A percentile compares a stretch with the other conserved stretches of the same genome.
These are phyloP conservation scores for Bryoerythrophyllum caledonicum DNA, from an alignment of 225 moss, liverwort and hornwort species.

Conservation along the genomic window DNA sequence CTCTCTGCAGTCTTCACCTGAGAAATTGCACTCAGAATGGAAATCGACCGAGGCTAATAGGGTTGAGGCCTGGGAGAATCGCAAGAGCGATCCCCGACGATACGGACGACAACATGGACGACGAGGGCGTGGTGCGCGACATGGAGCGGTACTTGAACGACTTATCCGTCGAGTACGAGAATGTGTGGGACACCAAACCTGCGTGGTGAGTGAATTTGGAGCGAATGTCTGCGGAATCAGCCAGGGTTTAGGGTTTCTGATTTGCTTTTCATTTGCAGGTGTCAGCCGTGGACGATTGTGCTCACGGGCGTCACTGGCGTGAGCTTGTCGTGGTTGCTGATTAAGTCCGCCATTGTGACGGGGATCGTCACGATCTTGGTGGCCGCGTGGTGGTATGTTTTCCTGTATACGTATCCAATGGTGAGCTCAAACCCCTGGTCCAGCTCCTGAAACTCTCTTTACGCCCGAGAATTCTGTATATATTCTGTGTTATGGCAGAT, in stretches of 20 bases:
- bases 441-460: too few species aligned
- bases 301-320: conserved; percentile 70
- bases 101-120: conserved; percentile 34
- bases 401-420: conserved; percentile 84
- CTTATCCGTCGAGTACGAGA: conserved; percentile 92
- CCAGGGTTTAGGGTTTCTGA: too few species aligned
- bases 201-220: conserved; percentile 59
- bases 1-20: background rate
- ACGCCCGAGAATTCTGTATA: background rate
- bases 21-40: background rate
- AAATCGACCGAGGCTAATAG: background rate
- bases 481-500: background rate
- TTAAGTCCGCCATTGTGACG: conserved; percentile 59
- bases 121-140: conserved; percentile 70
- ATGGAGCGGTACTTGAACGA: conserved; percentile 85
- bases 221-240: too few species aligned
- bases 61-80: conserved; percentile 5
- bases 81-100: conserved; percentile 39
- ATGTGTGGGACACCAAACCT: conserved; percentile 99
- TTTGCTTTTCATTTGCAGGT: conserved; percentile 53
- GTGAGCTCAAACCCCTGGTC: conserved; percentile 53
- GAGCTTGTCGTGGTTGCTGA: conserved; percentile 61
- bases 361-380: conserved; percentile 58
- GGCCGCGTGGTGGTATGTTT: conserved; percentile 86
- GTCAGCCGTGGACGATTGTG: conserved; percentile 96